Evolutionary conservation across 1,139 yeast genomes (phyloP), one percentile per base, ranked within the genome.

Genomic region (Sugiyamaella novakii): DNA sequence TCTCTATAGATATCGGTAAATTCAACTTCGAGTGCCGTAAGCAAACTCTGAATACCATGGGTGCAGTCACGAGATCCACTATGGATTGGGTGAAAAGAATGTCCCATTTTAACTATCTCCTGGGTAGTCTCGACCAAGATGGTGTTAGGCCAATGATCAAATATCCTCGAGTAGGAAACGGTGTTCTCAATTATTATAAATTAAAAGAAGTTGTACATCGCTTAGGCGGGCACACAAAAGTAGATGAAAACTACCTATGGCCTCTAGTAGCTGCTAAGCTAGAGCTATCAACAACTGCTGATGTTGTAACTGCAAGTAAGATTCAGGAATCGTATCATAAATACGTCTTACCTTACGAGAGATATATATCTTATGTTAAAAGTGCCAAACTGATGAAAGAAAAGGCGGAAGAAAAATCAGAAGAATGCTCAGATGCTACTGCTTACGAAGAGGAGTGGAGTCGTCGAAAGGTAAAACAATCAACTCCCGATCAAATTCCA

Each of bases 1-100:
- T 70, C 59, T 67, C 73, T 12, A 62, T 79, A n/a, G 76, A 81
- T 58, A 63, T 78, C 3, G 83, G 80, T 46, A 55, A 58, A 21
- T 71, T 70, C 55, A 58, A 57, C 72, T 82, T 86, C 59, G 75
- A 75, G 47, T 73, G 87, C 2, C 74, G 82, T 35, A 69, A 73
- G 43, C 87, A 81, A 61, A 65, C 71, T 11, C 66, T 81, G 53
- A 72, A 73, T 53, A 69, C 78, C 7, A 64, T 71, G 68, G 73
- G 71, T 17, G 73, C 70, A 0, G 53, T 65, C 14, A 63, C 72
- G n/a, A 53, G 75, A 36, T 59, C 71, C 10, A 62, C 60, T 14
- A 54, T 62, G 49, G 68, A 67, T 53, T 71, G 68, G 61, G 59
- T 64, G 24, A 68, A 65, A 43, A 67, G 69, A 18, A 57, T 71